Evolutionary conservation across 1,139 yeast genomes (phyloP), one percentile per base, ranked within the genome.

Genomic region (Yamadazyma atlantica): DNA sequence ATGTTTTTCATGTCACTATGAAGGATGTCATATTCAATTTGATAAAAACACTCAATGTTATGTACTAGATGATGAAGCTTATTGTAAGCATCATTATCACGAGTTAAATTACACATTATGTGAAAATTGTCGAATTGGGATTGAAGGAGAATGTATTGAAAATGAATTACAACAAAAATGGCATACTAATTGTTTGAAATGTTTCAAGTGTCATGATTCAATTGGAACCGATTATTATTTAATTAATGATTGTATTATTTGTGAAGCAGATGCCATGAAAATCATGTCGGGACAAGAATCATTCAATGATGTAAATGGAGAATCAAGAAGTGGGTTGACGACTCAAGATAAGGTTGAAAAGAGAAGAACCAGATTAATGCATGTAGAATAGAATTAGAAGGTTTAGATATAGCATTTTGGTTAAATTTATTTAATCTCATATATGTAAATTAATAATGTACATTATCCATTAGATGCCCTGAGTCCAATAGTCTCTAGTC

Each of bases 131-230:
- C 67, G 74, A 8, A 54, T 54, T 4, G 96, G 95, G 14, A 87
- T 92, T 38, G 97, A 92, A 60, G 98, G 98, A 11, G 80, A 79
- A 54, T 92, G 97, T 58, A 71, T 90, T 37, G 96, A 87, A 55
- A 85, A 81, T 51, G 90, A 82, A 53, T 59, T 77, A 33, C 58
- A 62, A 34, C 86, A 82, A 52, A 74, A 83, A 44, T 85, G 84
- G 71, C 94, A 85, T 55, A 61, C 73, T 18, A 58, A 69, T 29
- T 85, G 94, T 57, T 66, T 85, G 49, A 69, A 59, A 37, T 85
- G 92, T 60, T 57, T 62, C 36, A 60, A 66, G 33, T 84, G 94
- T 58, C 55, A 60, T 16, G 45, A 51, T 5, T 50, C 53, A 8
- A 82, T 84, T 36, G 57, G 57, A 5, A 63, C 61, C 18, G 90